Evolutionary conservation across 345 rosid species (phyloP), one percentile per base, ranked within the genome.

Genomic region (Populus pruinosa): DNA sequence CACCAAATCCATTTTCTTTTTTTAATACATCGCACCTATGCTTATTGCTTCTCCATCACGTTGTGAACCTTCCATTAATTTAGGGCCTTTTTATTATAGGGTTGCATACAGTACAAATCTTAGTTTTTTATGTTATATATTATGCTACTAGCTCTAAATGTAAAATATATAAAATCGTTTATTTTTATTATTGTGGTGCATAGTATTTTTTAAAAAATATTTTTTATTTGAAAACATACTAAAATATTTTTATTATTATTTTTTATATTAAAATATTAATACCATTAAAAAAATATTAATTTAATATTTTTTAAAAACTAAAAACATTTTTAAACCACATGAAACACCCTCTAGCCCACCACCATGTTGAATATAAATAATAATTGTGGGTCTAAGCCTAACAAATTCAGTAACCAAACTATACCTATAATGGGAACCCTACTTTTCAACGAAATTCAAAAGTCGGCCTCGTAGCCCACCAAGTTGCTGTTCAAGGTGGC

Each of bases 211-310:
- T 4, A 33, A 33, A 33, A 33, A 4, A 33, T 33, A 4, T 33
- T 33, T 33, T 33, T 33, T 4, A 0, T 33, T 33, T 4, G 35
- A 33, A 33, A 33, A 33, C 5, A 33, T 5, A 33, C 5, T 5
- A 33, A 4, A 33, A 33, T 33, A 31, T 33, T 33, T 33, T 33
- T 33, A 4, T 33, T 4, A 4, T 33, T 33, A 33, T 33, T 4
- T 33, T 0, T 4, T 4, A 33, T 33, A 33, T 33, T 0, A 33
- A 0, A 0, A 33, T 0, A 33, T 33, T 33, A 33, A 4, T 0
- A 33, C 5, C 4, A 33, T 38, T 39, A 39, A 39, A 8, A 36
- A 1, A 39, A 8, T 39, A 39, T 8, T 2, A 39, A 39, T 8
- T 39, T 39, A 9, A 9, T 41, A 41, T 41, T 41, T 41, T 36